A percentile compares a stretch with the other conserved stretches of the same genome.
Conservation (phyloP, 306 rosid genomes). For the Trifolium subterraneum region DNA sequence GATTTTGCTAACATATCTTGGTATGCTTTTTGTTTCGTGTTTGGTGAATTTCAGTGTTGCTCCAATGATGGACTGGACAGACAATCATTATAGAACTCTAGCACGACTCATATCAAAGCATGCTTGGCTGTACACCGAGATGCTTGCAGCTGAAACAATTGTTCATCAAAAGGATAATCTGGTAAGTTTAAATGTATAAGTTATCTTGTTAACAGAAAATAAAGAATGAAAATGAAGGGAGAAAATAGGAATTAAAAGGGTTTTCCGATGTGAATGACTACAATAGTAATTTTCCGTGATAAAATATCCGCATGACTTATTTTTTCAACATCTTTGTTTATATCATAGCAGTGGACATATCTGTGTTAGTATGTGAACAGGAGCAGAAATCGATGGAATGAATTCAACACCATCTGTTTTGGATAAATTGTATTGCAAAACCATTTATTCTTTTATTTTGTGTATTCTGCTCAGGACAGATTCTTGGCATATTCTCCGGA, state of each 20-base stretch:
- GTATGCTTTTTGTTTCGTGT: conserved; percentile 1
- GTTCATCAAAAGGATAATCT: conserved; percentile 82
- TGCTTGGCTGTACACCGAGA: conserved; percentile 94
- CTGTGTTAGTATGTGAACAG: neutral
- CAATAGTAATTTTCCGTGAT: conserved; percentile 6
- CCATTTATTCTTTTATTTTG: conserved; percentile 33
- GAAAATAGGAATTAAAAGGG: neutral
- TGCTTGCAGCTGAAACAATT: conserved; percentile 93
- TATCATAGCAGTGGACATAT: no score
- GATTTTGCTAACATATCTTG: conserved; percentile 30
- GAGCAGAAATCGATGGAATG: neutral
- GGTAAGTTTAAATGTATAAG: conserved; percentile 54
- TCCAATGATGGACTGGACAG: conserved; percentile 99
- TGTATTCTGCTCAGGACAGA: conserved; percentile 79
- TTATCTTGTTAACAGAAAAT: conserved; percentile 24
- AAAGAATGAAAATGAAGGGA: neutral
- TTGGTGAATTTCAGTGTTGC: conserved; percentile 70
- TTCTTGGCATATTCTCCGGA: conserved; percentile 89
- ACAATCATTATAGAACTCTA: conserved; percentile 86
- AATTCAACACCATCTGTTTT: conserved; percentile 1
- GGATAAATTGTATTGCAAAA: conserved; percentile 6
- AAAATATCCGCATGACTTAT: neutral
- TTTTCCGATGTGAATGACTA: conserved; percentile 18
- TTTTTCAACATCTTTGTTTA: neutral
- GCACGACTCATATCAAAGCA: conserved; percentile 85